phyloP scores from a whole-genome alignment of 73 alveolate species.

The Paraurostyla sp. region DNA sequence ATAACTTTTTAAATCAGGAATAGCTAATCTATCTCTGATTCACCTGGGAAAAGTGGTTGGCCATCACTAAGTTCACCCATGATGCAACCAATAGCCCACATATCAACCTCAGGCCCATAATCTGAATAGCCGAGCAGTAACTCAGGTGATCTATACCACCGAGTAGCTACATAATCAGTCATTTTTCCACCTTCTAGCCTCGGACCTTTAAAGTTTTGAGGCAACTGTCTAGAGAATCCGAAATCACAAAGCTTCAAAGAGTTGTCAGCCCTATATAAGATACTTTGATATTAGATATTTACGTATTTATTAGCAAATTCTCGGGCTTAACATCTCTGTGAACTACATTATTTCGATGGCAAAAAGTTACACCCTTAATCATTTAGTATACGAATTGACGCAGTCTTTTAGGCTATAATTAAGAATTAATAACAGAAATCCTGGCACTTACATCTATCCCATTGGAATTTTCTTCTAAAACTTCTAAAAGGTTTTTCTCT shows the following conservation, averaged over 20 bases:
- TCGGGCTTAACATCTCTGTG: conserved; percentile 93
- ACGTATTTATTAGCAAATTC: conserved; percentile 76
- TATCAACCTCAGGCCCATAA: conserved; percentile 91
- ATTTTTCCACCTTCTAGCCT: conserved; percentile 59
- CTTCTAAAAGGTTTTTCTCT: conserved; percentile 95
- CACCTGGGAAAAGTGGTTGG: conserved; percentile 91
- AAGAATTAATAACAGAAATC: background rate
- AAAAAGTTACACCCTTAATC: conserved; percentile 69
- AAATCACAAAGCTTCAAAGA: conserved; percentile 88
- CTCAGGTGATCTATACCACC: conserved; percentile 96
- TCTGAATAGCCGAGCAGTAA: conserved; percentile 82
- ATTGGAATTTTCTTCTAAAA: conserved; percentile 91
- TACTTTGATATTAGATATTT: background rate
- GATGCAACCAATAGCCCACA: conserved; percentile 96
- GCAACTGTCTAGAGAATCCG: conserved; percentile 87
- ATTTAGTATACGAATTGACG: conserved; percentile 72
- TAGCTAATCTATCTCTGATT: conserved; percentile 86
- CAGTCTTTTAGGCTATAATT: conserved; percentile 60
- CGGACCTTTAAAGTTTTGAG: conserved; percentile 66
- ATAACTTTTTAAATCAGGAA: conserved; percentile 81
- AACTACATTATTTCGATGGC: conserved; percentile 75
- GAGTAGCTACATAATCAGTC: conserved; percentile 86
- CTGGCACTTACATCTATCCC: conserved; percentile 86
- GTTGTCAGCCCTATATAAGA: conserved; percentile 24
- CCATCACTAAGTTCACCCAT: conserved; percentile 96